Conservation (phyloP, 106 monocot genomes). For the Narthecium ossifragum region DNA sequence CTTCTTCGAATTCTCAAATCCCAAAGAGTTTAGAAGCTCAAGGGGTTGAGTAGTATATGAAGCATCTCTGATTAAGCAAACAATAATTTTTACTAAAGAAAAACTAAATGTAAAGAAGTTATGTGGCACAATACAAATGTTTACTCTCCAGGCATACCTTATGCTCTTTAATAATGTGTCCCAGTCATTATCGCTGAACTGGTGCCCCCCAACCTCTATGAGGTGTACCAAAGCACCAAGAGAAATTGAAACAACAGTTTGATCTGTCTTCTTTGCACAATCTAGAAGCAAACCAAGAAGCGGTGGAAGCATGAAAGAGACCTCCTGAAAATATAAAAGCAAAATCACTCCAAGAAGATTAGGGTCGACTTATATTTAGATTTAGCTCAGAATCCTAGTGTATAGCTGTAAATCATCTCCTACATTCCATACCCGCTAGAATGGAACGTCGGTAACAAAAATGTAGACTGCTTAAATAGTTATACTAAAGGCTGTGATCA, state of each 20-base stretch:
- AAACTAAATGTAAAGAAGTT: too few species aligned
- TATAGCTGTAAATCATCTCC: too few species aligned
- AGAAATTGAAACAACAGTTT: conserved; percentile 91
- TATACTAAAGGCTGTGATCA: too few species aligned
- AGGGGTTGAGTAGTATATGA: conserved; percentile 94
- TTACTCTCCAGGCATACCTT: too few species aligned
- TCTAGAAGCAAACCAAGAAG: conserved; percentile 89
- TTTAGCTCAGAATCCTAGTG: too few species aligned
- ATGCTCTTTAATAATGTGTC: conserved; percentile 89
- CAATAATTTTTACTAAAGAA: too few species aligned
- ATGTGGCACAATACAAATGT: too few species aligned
- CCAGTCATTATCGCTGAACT: conserved; percentile 91
- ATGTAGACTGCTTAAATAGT: too few species aligned
- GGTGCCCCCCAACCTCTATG: conserved; percentile 93
- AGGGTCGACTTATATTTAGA: too few species aligned
- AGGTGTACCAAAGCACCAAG: conserved; percentile 96
- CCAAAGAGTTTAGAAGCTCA: conserved; percentile 89
- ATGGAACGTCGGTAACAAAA: too few species aligned
- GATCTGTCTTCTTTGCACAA: conserved; percentile 97
- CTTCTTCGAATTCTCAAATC: conserved; percentile 53
- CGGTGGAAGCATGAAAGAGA: conserved; percentile 93
- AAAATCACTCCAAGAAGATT: not conserved
- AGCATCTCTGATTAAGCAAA: conserved; percentile 66
- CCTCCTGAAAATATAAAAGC: conserved; percentile 57
- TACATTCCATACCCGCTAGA: too few species aligned